Conservation (phyloP, 129 eudicot species). For the Flaveria robusta region DNA sequence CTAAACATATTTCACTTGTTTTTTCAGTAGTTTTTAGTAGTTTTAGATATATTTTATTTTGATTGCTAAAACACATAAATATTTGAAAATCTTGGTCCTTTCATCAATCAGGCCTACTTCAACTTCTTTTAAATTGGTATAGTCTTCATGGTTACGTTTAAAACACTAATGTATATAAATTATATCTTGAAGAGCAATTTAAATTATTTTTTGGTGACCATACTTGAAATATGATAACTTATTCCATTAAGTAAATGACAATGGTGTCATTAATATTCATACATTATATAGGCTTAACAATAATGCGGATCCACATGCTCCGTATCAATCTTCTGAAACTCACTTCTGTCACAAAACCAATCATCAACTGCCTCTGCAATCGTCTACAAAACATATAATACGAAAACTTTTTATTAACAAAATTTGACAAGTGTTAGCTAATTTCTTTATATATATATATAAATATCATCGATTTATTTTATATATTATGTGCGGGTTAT, state of each 20-base stretch:
- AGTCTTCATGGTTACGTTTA: too few species aligned
- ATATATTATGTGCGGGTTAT: too few species aligned
- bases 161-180: too few species aligned
- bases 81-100: too few species aligned
- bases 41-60: not conserved
- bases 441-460: too few species aligned
- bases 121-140: too few species aligned
- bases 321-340: slow-evolving; percentile 29
- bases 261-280: slow-evolving; percentile 5
- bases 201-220: too few species aligned
- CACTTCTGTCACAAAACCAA: slow-evolving; percentile 37
- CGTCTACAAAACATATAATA: slow-evolving; percentile 10
- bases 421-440: not conserved
- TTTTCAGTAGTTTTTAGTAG: not conserved
- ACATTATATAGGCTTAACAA: slow-evolving; percentile 4
- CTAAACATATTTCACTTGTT: too few species aligned
- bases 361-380: slow-evolving; percentile 48
- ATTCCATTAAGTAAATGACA: not conserved
- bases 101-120: too few species aligned
- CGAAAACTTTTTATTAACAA: not conserved
- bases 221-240: not conserved
- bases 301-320: slow-evolving; percentile 40
- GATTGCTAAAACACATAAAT: too few species aligned
- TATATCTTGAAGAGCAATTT: too few species aligned
- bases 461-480: too few species aligned